Evolutionary conservation across 2,329 filamentous ascomycete genomes (phyloP), one percentile per base, ranked within the genome.

Genomic region (Thielaviopsis ethacetica): DNA sequence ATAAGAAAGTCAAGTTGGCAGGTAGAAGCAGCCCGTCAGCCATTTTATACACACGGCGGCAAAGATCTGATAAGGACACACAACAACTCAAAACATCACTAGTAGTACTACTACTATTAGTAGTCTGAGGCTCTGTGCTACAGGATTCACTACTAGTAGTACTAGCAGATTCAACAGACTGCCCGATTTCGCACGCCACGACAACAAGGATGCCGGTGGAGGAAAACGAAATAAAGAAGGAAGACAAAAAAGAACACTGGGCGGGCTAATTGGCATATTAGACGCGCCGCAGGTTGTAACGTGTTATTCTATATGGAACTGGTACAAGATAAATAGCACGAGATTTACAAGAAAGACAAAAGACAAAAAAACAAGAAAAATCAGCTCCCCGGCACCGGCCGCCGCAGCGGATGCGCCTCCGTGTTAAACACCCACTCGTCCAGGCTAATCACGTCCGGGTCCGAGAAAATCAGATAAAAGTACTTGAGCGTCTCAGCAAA

Each of bases 401-500:
- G 63, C 53, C 62, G 65, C 24, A 74, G 66, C 0, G 76, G 76
- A 63, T 79, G 76, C 1, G 75, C 76, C 65, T 78, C 76, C 0
- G 76, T 79, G 59, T 78, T 79, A 34, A 83, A 68, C 47, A 88
- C 82, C 67, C 75, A 88, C 9, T 86, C 77, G 67, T 89, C 85
- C 65, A 88, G 68, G 65, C 76, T 84, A 49, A 86, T 73, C 30
- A 82, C 65, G n/a, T 78, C 75, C 0, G 82, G 79, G 17, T 84
- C 77, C 22, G 79, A 81, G 64, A 88, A 89, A 27, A 88, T 77
- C 55, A 88, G 68, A 63, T 84, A 89, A 59, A 87, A 87, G 63
- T 88, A 88, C 69, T 88, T 88, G 61, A 88, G 70, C 17, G 84
- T 89, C 71, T 88, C 84, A 0, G 81, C 80, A 65, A 85, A 71